Evolutionary conservation across 257 asterid genomes (phyloP).

Genomic region (Echium plantagineum): DNA sequence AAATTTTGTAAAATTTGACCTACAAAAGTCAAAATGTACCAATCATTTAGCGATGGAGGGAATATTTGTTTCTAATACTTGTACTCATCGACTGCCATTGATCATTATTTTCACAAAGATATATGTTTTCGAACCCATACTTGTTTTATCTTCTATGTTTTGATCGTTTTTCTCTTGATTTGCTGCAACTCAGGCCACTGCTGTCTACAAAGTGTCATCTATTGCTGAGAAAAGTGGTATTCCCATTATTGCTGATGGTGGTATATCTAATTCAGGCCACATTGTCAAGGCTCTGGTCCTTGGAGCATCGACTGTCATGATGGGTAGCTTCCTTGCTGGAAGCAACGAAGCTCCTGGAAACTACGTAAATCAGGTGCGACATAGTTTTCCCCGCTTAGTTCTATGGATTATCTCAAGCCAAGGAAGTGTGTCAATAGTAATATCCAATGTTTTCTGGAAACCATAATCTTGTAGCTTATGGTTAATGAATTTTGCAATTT

Average conservation of each 20-base stretch:
- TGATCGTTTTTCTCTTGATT: not conserved
- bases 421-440: not conserved
- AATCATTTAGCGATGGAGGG: too few relatives aligned
- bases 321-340: constrained; percentile 89
- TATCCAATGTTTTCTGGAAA: not conserved
- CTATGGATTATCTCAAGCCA: too few relatives aligned
- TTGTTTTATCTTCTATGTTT: not conserved
- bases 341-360: constrained; percentile 83
- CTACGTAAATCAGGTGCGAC: constrained; percentile 51
- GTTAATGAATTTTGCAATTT: too few relatives aligned
- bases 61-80: not conserved
- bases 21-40: too few relatives aligned
- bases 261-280: constrained; percentile 91
- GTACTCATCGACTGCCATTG: not conserved
- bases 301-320: constrained; percentile 92
- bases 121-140: not conserved
- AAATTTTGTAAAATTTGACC: too few relatives aligned
- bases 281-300: constrained; percentile 80
- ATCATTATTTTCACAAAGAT: not conserved
- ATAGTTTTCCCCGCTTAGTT: not conserved
- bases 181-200: constrained; percentile 49
- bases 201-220: constrained; percentile 85
- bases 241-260: constrained; percentile 92
- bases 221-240: constrained; percentile 57
- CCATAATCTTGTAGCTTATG: too few relatives aligned